These are phyloP conservation scores for Salix suchowensis DNA, from an alignment of 345 rosid genomes.

Conservation along the genomic window DNA sequence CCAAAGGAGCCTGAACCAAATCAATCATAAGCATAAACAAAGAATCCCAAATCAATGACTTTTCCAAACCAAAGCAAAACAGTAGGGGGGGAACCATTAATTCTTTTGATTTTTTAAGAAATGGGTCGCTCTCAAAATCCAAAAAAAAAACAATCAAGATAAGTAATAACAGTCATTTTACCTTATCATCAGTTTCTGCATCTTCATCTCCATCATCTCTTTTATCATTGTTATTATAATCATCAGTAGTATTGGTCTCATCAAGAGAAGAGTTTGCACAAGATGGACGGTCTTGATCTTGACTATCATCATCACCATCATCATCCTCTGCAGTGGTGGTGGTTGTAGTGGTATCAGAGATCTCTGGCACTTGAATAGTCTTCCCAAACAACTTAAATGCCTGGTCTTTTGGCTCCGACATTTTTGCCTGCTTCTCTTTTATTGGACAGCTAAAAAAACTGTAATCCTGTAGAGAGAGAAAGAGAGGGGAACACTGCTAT, in stretches of 20 bases:
- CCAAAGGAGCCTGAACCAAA: neutral
- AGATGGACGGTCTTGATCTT: slow-evolving; percentile 36
- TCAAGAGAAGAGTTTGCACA: slow-evolving; percentile 30
- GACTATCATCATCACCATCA: slow-evolving; percentile 24
- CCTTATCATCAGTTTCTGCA: slow-evolving; percentile 35
- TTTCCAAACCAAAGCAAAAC: neutral
- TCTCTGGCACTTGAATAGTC: slow-evolving; percentile 72
- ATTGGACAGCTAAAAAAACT: neutral
- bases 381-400: slow-evolving; percentile 86
- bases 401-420: slow-evolving; percentile 77
- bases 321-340: neutral
- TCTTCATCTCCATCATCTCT: slow-evolving; percentile 29
- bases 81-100: slow-evolving; percentile 7
- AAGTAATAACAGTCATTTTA: neutral
- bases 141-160: slow-evolving; percentile 1
- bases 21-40: neutral
- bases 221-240: slow-evolving; percentile 9
- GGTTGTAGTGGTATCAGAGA: slow-evolving; percentile 7
- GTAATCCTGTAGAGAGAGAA: neutral
- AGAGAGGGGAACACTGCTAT: neutral
- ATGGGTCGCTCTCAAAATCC: slow-evolving; percentile 20
- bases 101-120: slow-evolving; percentile 10
- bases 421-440: slow-evolving; percentile 18
- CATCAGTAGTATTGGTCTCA: neutral
- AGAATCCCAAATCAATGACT: neutral